Conservation (phyloP, 148 eudicot species). For the Rhododendron ferrugineum region DNA sequence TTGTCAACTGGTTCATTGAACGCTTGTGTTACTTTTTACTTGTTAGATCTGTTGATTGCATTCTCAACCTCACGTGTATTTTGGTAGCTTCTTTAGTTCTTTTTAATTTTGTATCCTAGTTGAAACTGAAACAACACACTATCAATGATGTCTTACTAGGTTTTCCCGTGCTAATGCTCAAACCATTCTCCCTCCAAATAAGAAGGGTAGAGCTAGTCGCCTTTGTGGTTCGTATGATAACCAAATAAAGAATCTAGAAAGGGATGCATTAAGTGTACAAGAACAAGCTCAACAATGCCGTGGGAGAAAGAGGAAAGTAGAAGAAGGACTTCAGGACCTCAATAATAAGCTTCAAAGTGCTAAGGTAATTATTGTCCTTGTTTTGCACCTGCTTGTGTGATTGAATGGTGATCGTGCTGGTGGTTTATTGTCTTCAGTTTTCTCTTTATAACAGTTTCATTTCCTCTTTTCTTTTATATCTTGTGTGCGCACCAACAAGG, state of each 20-base stretch:
- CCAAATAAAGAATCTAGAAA: constrained; percentile 58
- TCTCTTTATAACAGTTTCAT: background rate
- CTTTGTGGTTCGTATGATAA: constrained; percentile 82
- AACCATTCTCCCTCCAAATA: constrained; percentile 81
- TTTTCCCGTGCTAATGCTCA: constrained; percentile 83
- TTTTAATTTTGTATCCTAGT: background rate
- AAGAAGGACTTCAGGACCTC: constrained; percentile 36
- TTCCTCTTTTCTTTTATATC: background rate
- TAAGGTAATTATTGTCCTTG: constrained; percentile 44
- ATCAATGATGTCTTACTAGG: constrained; percentile 34
- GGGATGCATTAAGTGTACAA: constrained; percentile 32
- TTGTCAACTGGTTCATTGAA: background rate
- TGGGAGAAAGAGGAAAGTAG: constrained; percentile 50
- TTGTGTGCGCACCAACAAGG: background rate
- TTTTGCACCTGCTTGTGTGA: background rate
- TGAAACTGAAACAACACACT: background rate
- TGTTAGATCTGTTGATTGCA: background rate
- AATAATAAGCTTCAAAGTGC: constrained; percentile 29
- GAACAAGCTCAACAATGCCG: constrained; percentile 39
- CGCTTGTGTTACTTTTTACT: background rate
- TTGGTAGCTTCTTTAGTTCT: background rate
- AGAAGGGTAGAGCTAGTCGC: constrained; percentile 47
- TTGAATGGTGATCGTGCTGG: background rate
- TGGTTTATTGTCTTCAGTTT: background rate
- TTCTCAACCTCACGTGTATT: background rate